phyloP scores from a whole-genome alignment of 306 rosid genomes.

The Quercus parvula region DNA sequence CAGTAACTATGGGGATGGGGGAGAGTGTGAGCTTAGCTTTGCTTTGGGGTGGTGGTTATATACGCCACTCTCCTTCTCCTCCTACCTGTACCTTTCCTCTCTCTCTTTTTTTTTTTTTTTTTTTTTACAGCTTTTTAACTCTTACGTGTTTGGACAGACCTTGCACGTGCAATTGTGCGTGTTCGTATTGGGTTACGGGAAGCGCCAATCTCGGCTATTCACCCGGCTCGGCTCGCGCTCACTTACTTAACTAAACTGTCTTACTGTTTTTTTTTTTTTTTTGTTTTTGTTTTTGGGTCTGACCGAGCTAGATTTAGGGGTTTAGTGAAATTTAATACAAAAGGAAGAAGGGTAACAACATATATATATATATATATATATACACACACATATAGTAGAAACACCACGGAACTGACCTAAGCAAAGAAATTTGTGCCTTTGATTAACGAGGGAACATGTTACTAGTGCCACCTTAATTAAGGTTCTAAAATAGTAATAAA shows the following conservation, averaged over 20 bases:
- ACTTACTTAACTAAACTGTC: background rate
- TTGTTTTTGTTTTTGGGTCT: background rate
- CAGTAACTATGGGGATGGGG: no score
- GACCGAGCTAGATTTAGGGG: background rate
- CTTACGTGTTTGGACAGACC: conserved; percentile 25
- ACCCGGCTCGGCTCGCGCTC: conserved; percentile 61
- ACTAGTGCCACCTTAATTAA: no score
- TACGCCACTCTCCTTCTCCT: conserved; percentile 24
- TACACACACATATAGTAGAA: no score
- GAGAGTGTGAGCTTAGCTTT: background rate
- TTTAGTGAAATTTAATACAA: background rate
- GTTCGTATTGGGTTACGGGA: conserved; percentile 42
- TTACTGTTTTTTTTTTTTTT: background rate
- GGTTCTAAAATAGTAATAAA: no score
- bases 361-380: no score
- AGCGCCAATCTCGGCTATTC: conserved; percentile 53
- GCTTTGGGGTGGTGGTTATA: conserved; percentile 29
- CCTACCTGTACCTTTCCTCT: background rate
- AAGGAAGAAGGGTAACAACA: no score
- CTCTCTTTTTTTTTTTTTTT: conserved; percentile 1
- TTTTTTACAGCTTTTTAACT: background rate
- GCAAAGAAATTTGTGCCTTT: no score
- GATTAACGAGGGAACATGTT: no score
- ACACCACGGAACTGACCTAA: no score
- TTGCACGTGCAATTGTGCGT: conserved; percentile 69